Percentiles rank a stretch among this genome's conserved stretches.
These are phyloP conservation scores for Pleurotus citrinopileatus DNA, from an alignment of 768 basidiomycete species.

Conservation along the genomic window DNA sequence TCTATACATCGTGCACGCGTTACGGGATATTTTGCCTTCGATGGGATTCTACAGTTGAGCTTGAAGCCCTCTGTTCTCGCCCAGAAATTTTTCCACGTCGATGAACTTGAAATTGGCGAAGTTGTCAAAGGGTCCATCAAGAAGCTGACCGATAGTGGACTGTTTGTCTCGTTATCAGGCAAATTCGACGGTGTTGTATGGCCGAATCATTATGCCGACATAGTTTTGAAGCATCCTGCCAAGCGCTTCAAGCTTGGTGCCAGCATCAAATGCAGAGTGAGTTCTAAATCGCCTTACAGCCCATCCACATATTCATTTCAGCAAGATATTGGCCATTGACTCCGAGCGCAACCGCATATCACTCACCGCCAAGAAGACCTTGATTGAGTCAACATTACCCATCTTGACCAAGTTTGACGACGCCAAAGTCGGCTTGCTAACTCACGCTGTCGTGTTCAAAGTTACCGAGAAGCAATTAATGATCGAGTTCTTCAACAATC, in stretches of 20 bases:
- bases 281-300: conserved; percentile 22
- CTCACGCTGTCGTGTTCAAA: conserved; percentile 83
- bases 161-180: conserved; percentile 86
- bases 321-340: conserved; percentile 80
- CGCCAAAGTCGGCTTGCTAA: conserved; percentile 63
- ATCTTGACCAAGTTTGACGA: conserved; percentile 65
- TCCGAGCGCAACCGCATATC: conserved; percentile 75
- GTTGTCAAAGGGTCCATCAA: conserved; percentile 86
- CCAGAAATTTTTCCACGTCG: conserved; percentile 81
- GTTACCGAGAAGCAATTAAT: conserved; percentile 76
- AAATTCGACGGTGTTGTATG: conserved; percentile 91
- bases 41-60: conserved; percentile 87
- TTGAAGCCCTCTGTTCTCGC: conserved; percentile 79
- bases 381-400: conserved; percentile 78
- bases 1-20: conserved; percentile 85
- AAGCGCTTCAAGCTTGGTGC: conserved; percentile 85
- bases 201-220: conserved; percentile 95
- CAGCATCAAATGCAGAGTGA: conserved; percentile 81
- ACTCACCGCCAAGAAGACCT: conserved; percentile 88
- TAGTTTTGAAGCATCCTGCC: conserved; percentile 88
- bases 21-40: conserved; percentile 79
- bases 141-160: conserved; percentile 70
- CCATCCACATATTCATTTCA: background rate
- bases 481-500: conserved; percentile 88
- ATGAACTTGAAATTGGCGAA: conserved; percentile 83